Evolutionary conservation across 2,329 filamentous ascomycete genomes (phyloP).

Genomic region (Dactylellina drechsleri): DNA sequence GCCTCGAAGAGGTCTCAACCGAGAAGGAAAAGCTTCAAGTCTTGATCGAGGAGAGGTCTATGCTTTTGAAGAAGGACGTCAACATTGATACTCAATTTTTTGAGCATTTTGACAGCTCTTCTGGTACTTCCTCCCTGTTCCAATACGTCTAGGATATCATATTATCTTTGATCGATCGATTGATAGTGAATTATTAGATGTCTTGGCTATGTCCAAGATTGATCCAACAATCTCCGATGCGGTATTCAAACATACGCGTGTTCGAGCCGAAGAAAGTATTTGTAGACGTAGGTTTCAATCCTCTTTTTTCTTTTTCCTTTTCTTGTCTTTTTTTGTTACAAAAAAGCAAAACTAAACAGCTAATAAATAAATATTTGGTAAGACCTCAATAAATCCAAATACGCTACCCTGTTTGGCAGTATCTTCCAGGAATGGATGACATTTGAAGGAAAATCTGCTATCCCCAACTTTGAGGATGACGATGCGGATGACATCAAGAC

Average conservation of each 20-base stretch:
- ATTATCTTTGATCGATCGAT: no score
- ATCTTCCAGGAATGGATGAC: constrained; percentile 55
- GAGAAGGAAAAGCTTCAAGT: constrained; percentile 45
- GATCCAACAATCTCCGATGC: constrained; percentile 46
- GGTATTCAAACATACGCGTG: constrained; percentile 29
- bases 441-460: constrained; percentile 41
- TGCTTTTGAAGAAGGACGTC: constrained; percentile 1
- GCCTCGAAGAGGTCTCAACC: constrained; percentile 17
- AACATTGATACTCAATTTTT: constrained; percentile 6
- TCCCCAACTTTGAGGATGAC: constrained; percentile 15
- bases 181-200: not conserved
- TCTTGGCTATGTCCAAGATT: constrained; percentile 25
- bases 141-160: not conserved
- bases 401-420: constrained; percentile 45
- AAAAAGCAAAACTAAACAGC: no score
- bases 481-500: constrained; percentile 43
- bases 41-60: constrained; percentile 20
- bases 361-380: not conserved
- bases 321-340: no score
- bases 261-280: constrained; percentile 24
- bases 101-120: constrained; percentile 13
- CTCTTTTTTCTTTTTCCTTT: not conserved
- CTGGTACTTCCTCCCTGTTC: constrained; percentile 3
- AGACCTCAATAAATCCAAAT: constrained; percentile 44
- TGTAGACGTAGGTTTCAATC: constrained; percentile 17